phyloP scores from a whole-genome alignment of 139 green algal genomes.

The Spirogloea muscicola region DNA sequence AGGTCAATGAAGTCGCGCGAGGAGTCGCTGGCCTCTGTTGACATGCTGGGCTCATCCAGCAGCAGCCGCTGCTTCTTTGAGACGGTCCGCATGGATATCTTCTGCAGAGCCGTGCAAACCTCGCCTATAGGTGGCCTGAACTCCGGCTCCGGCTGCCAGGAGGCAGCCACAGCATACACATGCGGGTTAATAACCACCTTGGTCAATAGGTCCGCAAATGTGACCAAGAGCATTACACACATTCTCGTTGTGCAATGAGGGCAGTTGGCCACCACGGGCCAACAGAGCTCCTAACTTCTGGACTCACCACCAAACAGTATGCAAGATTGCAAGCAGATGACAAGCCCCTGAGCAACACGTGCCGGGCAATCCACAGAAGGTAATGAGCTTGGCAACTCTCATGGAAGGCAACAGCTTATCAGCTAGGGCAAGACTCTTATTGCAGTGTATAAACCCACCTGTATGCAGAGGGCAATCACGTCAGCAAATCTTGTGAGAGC shows the following conservation, averaged over 20 bases:
- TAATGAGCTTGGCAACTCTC: no score
- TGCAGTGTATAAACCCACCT: slow-evolving; percentile 17
- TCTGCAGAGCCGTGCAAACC: no score
- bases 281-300: background rate
- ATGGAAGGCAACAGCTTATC: background rate
- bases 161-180: background rate
- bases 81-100: no score
- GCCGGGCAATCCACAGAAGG: background rate
- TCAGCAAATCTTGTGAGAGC: slow-evolving; percentile 22
- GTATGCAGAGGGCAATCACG: slow-evolving; percentile 31
- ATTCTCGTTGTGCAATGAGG: background rate
- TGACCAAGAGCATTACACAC: background rate
- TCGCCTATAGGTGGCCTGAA: slow-evolving; percentile 31
- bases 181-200: background rate
- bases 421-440: background rate
- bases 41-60: no score
- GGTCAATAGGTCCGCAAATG: background rate
- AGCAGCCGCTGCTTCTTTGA: no score
- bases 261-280: background rate
- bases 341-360: background rate
- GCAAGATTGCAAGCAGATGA: background rate
- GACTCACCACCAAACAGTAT: background rate
- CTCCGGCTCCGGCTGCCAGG: slow-evolving; percentile 32
- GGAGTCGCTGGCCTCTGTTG: no score
- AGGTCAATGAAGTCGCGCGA: no score